Conservation (phyloP, 768 basidiomycete species). For the Termitomyces titanicus region DNA sequence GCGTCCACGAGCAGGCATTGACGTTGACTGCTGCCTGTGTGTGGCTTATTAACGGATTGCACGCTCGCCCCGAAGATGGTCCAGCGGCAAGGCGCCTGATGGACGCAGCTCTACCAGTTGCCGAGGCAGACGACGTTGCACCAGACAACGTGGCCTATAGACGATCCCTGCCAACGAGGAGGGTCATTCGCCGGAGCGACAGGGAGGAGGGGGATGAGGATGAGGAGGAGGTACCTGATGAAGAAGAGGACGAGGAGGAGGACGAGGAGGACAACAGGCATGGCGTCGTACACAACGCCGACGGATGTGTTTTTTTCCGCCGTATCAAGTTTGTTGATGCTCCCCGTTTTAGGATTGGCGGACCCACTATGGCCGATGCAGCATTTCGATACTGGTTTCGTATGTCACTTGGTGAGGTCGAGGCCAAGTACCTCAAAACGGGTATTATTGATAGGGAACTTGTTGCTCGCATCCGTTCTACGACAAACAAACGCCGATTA, state of each 20-base stretch:
- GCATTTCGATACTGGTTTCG: not conserved
- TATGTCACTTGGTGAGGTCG: not conserved
- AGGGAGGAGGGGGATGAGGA: not conserved
- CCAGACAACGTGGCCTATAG: not conserved
- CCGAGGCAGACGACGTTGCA: not conserved
- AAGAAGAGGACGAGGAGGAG: not conserved
- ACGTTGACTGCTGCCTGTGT: not conserved
- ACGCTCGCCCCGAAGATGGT: not conserved
- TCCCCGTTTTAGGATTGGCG: not conserved
- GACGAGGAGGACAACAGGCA: too few species aligned
- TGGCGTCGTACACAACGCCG: not conserved
- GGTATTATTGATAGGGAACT: not conserved
- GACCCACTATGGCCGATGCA: not conserved
- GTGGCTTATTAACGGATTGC: not conserved
- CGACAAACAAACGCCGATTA: not conserved
- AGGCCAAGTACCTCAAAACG: not conserved
- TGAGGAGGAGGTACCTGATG: not conserved
- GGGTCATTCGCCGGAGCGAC: not conserved
- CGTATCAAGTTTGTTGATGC: not conserved
- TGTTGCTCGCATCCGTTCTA: not conserved
- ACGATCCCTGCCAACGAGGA: not conserved
- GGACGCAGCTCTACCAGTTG: not conserved
- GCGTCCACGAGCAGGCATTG: not conserved
- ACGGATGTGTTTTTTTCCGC: not conserved
- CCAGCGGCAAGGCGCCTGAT: not conserved